Evolutionary conservation across 2,329 filamentous ascomycete genomes (phyloP).

Genomic region (Leptographium wingfieldii): DNA sequence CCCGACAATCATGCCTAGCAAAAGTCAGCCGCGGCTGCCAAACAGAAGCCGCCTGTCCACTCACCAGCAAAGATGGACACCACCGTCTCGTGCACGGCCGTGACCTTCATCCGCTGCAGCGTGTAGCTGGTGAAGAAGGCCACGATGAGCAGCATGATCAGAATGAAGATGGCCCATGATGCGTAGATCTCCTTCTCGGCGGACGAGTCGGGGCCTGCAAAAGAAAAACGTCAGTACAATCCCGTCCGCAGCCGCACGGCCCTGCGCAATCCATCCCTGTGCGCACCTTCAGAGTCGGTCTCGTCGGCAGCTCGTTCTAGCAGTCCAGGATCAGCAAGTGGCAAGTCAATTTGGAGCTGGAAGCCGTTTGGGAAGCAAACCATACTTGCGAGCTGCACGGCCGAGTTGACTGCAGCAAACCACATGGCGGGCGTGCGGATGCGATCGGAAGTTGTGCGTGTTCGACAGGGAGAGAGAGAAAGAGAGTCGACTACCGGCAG

Average conservation of each 20-base stretch:
- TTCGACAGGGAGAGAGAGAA: no score
- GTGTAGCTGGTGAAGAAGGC: slow-evolving; percentile 97
- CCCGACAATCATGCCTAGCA: slow-evolving; percentile 85
- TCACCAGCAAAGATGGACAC: slow-evolving; percentile 92
- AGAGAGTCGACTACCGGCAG: neutral
- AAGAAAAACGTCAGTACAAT: slow-evolving; percentile 6
- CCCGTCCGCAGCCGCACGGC: neutral
- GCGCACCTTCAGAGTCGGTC: slow-evolving; percentile 33
- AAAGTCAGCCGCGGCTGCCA: neutral
- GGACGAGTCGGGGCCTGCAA: slow-evolving; percentile 58
- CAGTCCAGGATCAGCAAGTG: neutral
- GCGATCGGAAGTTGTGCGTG: neutral
- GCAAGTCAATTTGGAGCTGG: no score
- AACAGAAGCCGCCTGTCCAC: neutral
- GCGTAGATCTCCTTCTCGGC: slow-evolving; percentile 87
- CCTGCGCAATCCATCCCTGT: no score
- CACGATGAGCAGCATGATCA: slow-evolving; percentile 84
- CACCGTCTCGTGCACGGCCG: slow-evolving; percentile 95
- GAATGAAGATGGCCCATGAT: slow-evolving; percentile 95
- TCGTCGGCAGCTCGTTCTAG: slow-evolving; percentile 32
- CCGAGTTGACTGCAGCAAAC: slow-evolving; percentile 20
- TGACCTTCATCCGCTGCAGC: slow-evolving; percentile 90
- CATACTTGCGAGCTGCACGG: slow-evolving; percentile 27
- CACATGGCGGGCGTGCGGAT: slow-evolving; percentile 2
- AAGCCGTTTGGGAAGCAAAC: no score